A percentile compares a stretch with the other conserved stretches of the same genome.
These are phyloP conservation scores for Suillus spraguei DNA, from an alignment of 768 basidiomycete genomes.

Conservation along the genomic window DNA sequence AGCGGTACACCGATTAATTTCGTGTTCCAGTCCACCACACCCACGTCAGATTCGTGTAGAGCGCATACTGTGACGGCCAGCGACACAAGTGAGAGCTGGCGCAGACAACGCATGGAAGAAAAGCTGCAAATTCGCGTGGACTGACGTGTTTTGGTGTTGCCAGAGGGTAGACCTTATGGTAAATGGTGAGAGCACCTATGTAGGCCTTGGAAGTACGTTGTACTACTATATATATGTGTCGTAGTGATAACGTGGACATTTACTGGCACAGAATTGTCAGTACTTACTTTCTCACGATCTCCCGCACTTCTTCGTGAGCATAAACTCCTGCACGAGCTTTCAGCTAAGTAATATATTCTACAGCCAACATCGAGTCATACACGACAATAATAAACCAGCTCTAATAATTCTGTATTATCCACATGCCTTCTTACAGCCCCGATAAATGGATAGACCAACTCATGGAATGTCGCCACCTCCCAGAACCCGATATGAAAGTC, in stretches of 20 bases:
- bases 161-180: neutral
- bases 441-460: constrained; percentile 91
- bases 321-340: neutral
- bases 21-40: constrained; percentile 89
- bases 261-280: too few relatives aligned
- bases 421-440: constrained; percentile 45
- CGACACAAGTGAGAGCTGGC: constrained; percentile 20
- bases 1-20: constrained; percentile 74
- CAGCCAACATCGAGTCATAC: neutral
- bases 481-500: constrained; percentile 90
- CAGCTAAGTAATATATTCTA: neutral
- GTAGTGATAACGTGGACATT: too few relatives aligned
- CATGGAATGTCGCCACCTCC: constrained; percentile 82
- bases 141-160: neutral
- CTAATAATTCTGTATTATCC: constrained; percentile 6
- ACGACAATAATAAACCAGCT: neutral
- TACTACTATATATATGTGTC: too few relatives aligned
- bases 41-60: constrained; percentile 74
- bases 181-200: constrained; percentile 12
- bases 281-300: constrained; percentile 2
- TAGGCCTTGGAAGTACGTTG: neutral
- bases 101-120: constrained; percentile 20
- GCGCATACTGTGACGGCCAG: constrained; percentile 40
- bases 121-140: constrained; percentile 3
- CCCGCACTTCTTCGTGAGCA: neutral